Base-by-base conservation (phyloP, 768 basidiomycete genomes). In the Clavaria fumosa region DNA sequence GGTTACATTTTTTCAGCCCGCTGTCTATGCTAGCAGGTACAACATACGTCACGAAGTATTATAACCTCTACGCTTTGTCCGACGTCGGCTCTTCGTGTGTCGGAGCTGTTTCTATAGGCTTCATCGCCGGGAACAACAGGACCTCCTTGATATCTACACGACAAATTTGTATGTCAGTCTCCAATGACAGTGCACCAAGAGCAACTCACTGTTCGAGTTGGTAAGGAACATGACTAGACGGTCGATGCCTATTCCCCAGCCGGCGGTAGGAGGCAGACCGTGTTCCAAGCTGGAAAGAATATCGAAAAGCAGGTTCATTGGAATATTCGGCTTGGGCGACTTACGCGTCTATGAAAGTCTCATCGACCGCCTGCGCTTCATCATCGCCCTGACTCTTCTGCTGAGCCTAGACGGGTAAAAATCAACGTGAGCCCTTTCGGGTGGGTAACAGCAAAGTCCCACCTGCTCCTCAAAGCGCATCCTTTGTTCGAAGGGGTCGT, bases 321-420 rank as follows among this genome's bases (percentile, higher is more conserved):
- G 36, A 20, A 46, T 18, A n/a, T n/a, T n/a, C n/a, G n/a, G n/a
- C n/a, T n/a, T n/a, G n/a, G n/a, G n/a, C n/a, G 2, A 70, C 83
- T 50, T 61, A 90, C 79, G 93, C 91, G 50, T 96, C 79, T 38
- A 97, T 73, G 52, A 83, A 97, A 2, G 83, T 85, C 63, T 97
- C 93, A 45, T 99, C 95, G 38, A 96, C 72, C 4, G 85, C 89
- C 58, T 99, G 95, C 5, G 91, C 93, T 59, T 99, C 95, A 31
- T 99, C 95, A 49, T 99, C 95, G 39, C 95, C 95, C 44, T 78
- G 75, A 40, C 88, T 88, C 76, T 96, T 97, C 62, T 97, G 95
- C 52, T 73, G 72, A 38, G 70, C 66, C 73, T 84, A 57, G 22
- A 24, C 40, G 17, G 23, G 37, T 20, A 23, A 34, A 18, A 21